phyloP scores from a whole-genome alignment of 805 yeast genomes.

The Monosporozyma yasuniensis region DNA sequence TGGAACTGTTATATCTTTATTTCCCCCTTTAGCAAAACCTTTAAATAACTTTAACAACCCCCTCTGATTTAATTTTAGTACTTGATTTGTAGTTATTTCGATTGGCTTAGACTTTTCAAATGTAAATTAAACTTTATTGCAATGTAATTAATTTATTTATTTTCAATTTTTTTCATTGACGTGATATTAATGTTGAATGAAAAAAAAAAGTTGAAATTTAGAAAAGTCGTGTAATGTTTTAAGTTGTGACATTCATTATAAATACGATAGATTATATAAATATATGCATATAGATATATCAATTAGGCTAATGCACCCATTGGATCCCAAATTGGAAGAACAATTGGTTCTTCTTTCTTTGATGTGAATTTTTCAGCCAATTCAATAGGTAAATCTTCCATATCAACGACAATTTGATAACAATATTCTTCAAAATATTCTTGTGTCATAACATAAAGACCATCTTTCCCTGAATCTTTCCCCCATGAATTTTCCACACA shows the following conservation, averaged over 20 bases:
- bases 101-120: no score
- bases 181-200: background rate
- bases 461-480: slow-evolving; percentile 54
- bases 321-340: slow-evolving; percentile 71
- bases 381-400: slow-evolving; percentile 38
- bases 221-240: no score
- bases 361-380: slow-evolving; percentile 30
- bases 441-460: slow-evolving; percentile 64
- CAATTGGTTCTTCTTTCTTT: slow-evolving; percentile 41
- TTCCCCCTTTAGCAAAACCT: no score
- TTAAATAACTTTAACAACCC: no score
- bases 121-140: no score
- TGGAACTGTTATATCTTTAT: no score
- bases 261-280: background rate
- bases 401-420: slow-evolving; percentile 58
- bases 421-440: slow-evolving; percentile 68
- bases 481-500: slow-evolving; percentile 79
- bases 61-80: no score
- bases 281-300: background rate
- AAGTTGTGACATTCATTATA: background rate
- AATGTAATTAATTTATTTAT: no score
- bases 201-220: no score
- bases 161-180: no score
- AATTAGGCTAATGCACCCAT: slow-evolving; percentile 60
- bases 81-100: no score